These are phyloP conservation scores for Pseudozyma hubeiensis DNA, from an alignment of 1,284 basidiomycete species.

Conservation along the genomic window DNA sequence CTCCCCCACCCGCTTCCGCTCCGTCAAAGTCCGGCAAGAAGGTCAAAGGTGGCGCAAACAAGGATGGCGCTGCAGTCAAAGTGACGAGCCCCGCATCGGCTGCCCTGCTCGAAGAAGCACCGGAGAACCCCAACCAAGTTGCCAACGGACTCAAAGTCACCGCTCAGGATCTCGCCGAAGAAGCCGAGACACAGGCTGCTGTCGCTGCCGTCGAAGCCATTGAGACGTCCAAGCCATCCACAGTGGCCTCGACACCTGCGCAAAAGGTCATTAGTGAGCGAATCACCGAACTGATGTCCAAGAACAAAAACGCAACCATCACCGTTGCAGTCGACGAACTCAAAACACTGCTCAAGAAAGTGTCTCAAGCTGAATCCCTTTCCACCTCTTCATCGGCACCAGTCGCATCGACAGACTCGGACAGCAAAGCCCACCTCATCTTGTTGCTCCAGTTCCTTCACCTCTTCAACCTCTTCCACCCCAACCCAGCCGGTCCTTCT, in stretches of 20 bases:
- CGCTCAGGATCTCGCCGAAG: conserved; percentile 35
- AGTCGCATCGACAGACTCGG: conserved; percentile 8
- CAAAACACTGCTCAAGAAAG: conserved; percentile 27
- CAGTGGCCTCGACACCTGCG: conserved; percentile 18
- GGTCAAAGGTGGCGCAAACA: conserved; percentile 7
- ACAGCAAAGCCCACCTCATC: conserved; percentile 29
- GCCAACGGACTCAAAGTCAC: conserved; percentile 45
- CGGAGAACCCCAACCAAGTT: conserved; percentile 30
- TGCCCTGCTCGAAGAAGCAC: conserved; percentile 34
- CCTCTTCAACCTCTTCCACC: conserved; percentile 49
- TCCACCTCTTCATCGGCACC: not conserved
- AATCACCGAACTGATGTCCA: conserved; percentile 18
- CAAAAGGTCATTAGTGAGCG: conserved; percentile 32
- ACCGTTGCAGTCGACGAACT: conserved; percentile 34
- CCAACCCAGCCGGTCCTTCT: conserved; percentile 25
- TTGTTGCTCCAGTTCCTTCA: conserved; percentile 54
- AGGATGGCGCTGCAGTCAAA: conserved; percentile 22
- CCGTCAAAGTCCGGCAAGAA: conserved; percentile 30
- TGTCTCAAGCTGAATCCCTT: conserved; percentile 22
- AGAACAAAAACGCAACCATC: conserved; percentile 33
- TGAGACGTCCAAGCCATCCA: conserved; percentile 3
- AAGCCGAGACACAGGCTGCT: conserved; percentile 42
- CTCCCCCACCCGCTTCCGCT: conserved; percentile 34
- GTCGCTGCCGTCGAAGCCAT: conserved; percentile 38
- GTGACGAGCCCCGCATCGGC: conserved; percentile 33